Conservation (phyloP, 2,329 filamentous ascomycete species). For the Scedosporium minutisporum region DNA sequence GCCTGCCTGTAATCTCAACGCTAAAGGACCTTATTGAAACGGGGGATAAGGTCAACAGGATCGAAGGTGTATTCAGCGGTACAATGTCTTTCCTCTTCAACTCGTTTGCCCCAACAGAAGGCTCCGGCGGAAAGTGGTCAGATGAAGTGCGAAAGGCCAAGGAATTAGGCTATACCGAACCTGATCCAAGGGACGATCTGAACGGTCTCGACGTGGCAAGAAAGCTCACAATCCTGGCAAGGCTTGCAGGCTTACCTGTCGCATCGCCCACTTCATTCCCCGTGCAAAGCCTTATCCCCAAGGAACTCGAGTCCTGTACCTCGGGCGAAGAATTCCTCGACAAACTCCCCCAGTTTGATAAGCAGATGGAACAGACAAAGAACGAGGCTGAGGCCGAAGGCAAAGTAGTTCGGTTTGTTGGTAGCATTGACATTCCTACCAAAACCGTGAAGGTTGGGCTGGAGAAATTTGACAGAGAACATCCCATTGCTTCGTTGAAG, state of each 20-base stretch:
- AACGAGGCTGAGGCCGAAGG: constrained; percentile 73
- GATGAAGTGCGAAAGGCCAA: constrained; percentile 88
- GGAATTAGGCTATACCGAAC: constrained; percentile 84
- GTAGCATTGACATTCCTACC: constrained; percentile 76
- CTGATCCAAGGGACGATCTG: constrained; percentile 76
- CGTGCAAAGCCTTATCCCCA: constrained; percentile 86
- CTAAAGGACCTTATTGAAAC: constrained; percentile 91
- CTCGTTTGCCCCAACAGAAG: constrained; percentile 76
- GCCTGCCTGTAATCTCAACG: constrained; percentile 86
- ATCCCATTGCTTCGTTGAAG: constrained; percentile 88
- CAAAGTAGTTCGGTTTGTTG: constrained; percentile 90
- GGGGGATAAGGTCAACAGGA: constrained; percentile 80
- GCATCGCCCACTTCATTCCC: constrained; percentile 82
- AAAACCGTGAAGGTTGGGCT: constrained; percentile 85
- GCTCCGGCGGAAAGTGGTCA: constrained; percentile 73
- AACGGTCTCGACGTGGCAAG: constrained; percentile 88
- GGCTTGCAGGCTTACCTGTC: constrained; percentile 71
- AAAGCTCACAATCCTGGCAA: constrained; percentile 89
- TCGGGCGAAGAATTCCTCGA: constrained; percentile 81
- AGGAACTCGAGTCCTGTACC: constrained; percentile 65
- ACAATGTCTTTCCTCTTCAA: constrained; percentile 99
- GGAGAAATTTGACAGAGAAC: constrained; percentile 77
- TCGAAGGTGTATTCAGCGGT: constrained; percentile 95
- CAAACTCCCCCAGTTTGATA: constrained; percentile 71
- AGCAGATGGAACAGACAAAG: constrained; percentile 84